phyloP scores from a whole-genome alignment of 148 eudicot species.

The Agrostemma githago region DNA sequence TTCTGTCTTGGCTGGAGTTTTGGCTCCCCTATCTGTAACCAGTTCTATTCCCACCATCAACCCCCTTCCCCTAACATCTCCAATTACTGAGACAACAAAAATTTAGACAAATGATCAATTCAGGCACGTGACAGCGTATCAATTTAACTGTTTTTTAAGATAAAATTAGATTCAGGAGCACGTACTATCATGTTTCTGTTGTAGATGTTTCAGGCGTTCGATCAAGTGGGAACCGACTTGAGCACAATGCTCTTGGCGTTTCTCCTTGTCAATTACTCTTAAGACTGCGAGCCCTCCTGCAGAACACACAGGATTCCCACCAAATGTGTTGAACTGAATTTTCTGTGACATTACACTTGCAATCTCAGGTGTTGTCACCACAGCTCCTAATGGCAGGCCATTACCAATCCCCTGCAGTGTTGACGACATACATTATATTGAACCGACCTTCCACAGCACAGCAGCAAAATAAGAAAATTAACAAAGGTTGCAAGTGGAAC shows the following conservation, averaged over 20 bases:
- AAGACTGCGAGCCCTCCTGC: conserved; percentile 98
- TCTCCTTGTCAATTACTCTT: conserved; percentile 79
- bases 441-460: conserved; percentile 5
- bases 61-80: conserved; percentile 95
- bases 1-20: conserved; percentile 94
- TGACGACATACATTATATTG: background rate
- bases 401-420: conserved; percentile 85
- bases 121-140: background rate
- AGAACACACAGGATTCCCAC: conserved; percentile 98
- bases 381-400: conserved; percentile 94
- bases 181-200: conserved; percentile 76
- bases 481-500: background rate
- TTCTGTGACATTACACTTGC: conserved; percentile 85
- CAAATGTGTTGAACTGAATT: conserved; percentile 93
- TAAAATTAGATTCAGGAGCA: conserved; percentile 18
- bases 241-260: conserved; percentile 82
- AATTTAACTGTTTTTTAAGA: background rate
- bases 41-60: conserved; percentile 92
- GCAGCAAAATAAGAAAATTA: background rate
- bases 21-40: conserved; percentile 77
- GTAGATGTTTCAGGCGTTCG: conserved; percentile 59
- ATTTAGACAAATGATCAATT: background rate
- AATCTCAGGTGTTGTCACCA: conserved; percentile 95
- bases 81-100: conserved; percentile 52
- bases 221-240: conserved; percentile 86